Percentiles rank a stretch among this genome's conserved stretches.
Conservation (phyloP, 2,329 filamentous ascomycete genomes). For the Hypoxylon sp. region DNA sequence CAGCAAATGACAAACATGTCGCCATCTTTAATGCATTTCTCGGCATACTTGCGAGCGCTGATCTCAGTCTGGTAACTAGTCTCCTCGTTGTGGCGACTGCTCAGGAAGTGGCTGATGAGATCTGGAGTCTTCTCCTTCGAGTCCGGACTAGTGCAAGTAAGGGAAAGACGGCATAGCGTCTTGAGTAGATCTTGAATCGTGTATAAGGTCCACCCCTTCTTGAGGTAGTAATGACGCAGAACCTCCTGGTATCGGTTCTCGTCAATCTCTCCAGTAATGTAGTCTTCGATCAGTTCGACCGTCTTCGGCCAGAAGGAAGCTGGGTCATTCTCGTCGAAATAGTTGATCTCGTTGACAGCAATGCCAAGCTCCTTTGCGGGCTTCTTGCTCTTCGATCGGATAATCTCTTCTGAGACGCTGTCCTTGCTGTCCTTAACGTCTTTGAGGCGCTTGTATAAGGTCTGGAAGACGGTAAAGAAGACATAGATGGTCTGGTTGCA, state of each 20-base stretch:
- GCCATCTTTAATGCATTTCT: slow-evolving; percentile 92
- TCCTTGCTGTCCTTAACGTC: slow-evolving; percentile 86
- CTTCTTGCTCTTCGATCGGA: slow-evolving; percentile 80
- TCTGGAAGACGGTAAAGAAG: slow-evolving; percentile 94
- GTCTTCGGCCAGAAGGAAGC: slow-evolving; percentile 89
- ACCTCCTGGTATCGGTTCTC: slow-evolving; percentile 89
- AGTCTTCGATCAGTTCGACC: slow-evolving; percentile 87
- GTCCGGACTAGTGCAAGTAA: slow-evolving; percentile 87
- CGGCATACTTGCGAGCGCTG: slow-evolving; percentile 89
- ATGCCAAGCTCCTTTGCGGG: slow-evolving; percentile 88
- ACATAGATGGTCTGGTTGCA: slow-evolving; percentile 92
- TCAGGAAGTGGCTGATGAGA: slow-evolving; percentile 88
- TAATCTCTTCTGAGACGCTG: slow-evolving; percentile 80
- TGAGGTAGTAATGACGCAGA: slow-evolving; percentile 90
- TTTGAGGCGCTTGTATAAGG: slow-evolving; percentile 86
- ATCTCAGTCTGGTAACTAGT: slow-evolving; percentile 93
- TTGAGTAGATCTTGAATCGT: slow-evolving; percentile 90
- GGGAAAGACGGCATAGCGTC: slow-evolving; percentile 83
- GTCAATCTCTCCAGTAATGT: slow-evolving; percentile 85
- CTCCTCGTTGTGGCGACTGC: slow-evolving; percentile 83
- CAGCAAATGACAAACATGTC: slow-evolving; percentile 92
- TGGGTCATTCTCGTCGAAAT: slow-evolving; percentile 76
- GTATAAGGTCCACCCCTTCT: slow-evolving; percentile 93
- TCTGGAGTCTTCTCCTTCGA: slow-evolving; percentile 94
- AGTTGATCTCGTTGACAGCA: slow-evolving; percentile 82